These are phyloP conservation scores for Yueomyces sp. DNA, from an alignment of 805 yeast genomes.

Conservation along the genomic window DNA sequence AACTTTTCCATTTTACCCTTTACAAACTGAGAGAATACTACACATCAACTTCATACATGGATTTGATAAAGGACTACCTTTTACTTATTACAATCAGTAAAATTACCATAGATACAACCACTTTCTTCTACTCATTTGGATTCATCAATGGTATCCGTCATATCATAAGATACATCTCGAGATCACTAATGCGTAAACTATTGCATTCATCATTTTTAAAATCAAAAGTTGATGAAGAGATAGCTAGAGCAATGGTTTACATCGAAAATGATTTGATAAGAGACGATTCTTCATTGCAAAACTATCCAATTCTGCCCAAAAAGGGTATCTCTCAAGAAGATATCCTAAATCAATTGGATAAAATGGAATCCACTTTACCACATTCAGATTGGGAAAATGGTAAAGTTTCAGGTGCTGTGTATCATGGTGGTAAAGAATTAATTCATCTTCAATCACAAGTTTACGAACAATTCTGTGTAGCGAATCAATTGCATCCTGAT, in stretches of 20 bases:
- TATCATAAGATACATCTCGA: constrained; percentile 10
- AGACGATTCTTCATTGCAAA: constrained; percentile 33
- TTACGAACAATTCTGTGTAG: constrained; percentile 63
- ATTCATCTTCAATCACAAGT: constrained; percentile 64
- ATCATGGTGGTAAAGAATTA: constrained; percentile 84
- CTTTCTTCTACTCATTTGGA: constrained; percentile 27
- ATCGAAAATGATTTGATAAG: constrained; percentile 48
- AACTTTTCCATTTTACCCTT: too few relatives aligned
- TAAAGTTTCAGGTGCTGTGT: constrained; percentile 86
- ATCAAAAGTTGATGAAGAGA: constrained; percentile 46
- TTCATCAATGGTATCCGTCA: constrained; percentile 17
- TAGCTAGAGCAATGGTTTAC: constrained; percentile 30
- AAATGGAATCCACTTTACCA: constrained; percentile 31
- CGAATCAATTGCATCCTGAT: constrained; percentile 94
- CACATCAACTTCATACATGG: background rate
- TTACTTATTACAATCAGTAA: constrained; percentile 9
- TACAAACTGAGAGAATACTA: background rate
- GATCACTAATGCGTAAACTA: constrained; percentile 20
- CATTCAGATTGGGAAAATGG: constrained; percentile 80
- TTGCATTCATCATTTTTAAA: constrained; percentile 40
- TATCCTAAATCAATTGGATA: constrained; percentile 39
- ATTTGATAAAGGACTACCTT: constrained; percentile 12
- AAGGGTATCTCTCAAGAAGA: constrained; percentile 38
- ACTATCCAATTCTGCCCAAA: constrained; percentile 41
- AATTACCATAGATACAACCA: constrained; percentile 3